These are phyloP conservation scores for Rickenella mellea DNA, from an alignment of 768 basidiomycete species.

Conservation along the genomic window DNA sequence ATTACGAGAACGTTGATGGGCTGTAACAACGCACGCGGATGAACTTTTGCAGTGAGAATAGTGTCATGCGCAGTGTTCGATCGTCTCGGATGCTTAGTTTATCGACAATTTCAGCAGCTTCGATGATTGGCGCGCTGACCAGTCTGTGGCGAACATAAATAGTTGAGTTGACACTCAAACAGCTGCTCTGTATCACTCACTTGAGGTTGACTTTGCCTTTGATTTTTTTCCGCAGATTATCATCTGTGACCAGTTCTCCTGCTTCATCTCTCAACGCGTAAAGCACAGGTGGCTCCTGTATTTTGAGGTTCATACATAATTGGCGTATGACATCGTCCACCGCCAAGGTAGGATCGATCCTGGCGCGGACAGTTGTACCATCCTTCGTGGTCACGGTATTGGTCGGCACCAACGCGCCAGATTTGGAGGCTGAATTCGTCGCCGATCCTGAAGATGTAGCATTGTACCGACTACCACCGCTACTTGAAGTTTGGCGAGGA, in stretches of 20 bases:
- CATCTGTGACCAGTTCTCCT: slow-evolving; percentile 79
- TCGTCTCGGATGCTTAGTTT: slow-evolving; percentile 57
- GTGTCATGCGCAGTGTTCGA: slow-evolving; percentile 50
- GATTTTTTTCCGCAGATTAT: slow-evolving; percentile 78
- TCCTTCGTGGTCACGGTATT: slow-evolving; percentile 76
- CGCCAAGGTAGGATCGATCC: slow-evolving; percentile 76
- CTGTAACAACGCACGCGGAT: slow-evolving; percentile 48
- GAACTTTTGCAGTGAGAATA: slow-evolving; percentile 73
- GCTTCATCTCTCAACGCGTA: slow-evolving; percentile 77
- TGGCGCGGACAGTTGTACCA: slow-evolving; percentile 65
- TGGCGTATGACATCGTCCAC: slow-evolving; percentile 82
- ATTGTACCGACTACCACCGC: no score
- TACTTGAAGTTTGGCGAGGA: no score
- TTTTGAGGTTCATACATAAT: slow-evolving; percentile 71
- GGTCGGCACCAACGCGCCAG: slow-evolving; percentile 59
- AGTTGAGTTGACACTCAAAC: slow-evolving; percentile 1
- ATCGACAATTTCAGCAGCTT: slow-evolving; percentile 67
- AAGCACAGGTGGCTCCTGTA: slow-evolving; percentile 60
- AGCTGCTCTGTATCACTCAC: slow-evolving; percentile 34
- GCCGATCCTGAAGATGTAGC: no score
- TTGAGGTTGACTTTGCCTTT: slow-evolving; percentile 69
- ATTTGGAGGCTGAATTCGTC: no score
- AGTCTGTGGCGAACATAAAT: slow-evolving; percentile 35
- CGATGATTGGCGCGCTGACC: slow-evolving; percentile 69
- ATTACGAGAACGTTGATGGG: background rate